Percentiles rank a stretch among this genome's conserved stretches.
These are phyloP conservation scores for Boletus speciosus DNA, from an alignment of 768 basidiomycete species.

Conservation along the genomic window DNA sequence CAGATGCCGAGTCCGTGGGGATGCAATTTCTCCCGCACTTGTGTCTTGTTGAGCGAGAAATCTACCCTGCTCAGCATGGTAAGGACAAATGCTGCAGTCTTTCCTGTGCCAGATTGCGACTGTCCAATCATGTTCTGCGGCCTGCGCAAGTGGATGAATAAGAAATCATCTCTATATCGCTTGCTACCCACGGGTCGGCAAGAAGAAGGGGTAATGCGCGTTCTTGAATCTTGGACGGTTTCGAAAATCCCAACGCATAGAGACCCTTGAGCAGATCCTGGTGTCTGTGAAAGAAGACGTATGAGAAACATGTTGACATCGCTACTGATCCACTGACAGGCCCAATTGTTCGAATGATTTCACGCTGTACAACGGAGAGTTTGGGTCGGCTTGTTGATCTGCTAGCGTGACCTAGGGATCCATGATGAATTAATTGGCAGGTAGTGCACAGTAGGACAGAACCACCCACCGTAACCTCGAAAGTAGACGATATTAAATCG, in stretches of 20 bases:
- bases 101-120: constrained; percentile 98
- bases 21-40: constrained; percentile 45
- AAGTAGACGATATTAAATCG: constrained; percentile 75
- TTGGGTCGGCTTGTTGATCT: constrained; percentile 92
- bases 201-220: constrained; percentile 90
- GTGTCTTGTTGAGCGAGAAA: constrained; percentile 75
- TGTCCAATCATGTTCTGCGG: constrained; percentile 99
- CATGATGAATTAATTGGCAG: constrained; percentile 8
- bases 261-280: constrained; percentile 89
- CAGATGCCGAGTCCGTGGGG: background rate
- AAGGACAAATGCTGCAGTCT: constrained; percentile 96
- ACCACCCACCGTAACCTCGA: constrained; percentile 70
- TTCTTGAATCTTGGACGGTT: constrained; percentile 99
- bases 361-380: constrained; percentile 91
- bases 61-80: constrained; percentile 96
- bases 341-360: constrained; percentile 96
- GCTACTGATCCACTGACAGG: constrained; percentile 53
- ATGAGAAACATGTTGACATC: constrained; percentile 3
- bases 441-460: background rate
- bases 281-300: constrained; percentile 46
- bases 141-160: constrained; percentile 40
- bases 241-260: constrained; percentile 93
- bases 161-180: background rate
- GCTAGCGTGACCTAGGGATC: constrained; percentile 81
- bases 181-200: constrained; percentile 69